Evolutionary conservation across 495 filamentous ascomycete species (phyloP).

Genomic region (Aspergillus funiculosus): DNA sequence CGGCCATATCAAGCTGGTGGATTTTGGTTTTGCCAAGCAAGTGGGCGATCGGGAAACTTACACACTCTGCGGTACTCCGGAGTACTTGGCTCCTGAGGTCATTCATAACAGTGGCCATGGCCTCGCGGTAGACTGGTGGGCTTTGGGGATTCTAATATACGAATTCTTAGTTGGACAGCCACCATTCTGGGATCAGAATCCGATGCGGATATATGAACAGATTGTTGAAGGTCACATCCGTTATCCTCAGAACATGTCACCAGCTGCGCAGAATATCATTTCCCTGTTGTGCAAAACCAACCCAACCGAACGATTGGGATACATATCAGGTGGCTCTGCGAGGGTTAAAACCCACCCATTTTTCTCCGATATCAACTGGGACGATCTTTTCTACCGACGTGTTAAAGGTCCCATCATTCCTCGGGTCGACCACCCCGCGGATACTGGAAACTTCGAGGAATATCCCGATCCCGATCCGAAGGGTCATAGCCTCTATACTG

Average conservation of each 20-base stretch:
- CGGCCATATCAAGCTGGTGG: constrained; percentile 94
- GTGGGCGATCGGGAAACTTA: constrained; percentile 68
- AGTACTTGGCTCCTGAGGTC: constrained; percentile 94
- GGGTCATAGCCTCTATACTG: constrained; percentile 57
- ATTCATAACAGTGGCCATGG: constrained; percentile 94
- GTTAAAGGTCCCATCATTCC: constrained; percentile 82
- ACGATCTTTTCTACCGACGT: constrained; percentile 65
- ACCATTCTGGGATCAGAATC: constrained; percentile 94
- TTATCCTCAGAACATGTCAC: constrained; percentile 51
- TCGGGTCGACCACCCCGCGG: constrained; percentile 69
- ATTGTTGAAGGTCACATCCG: constrained; percentile 41
- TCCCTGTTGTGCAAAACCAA: constrained; percentile 82
- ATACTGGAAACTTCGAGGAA: constrained; percentile 85
- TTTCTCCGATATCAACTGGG: constrained; percentile 79
- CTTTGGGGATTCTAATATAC: constrained; percentile 89
- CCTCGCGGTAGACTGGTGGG: constrained; percentile 99
- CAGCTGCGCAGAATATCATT: constrained; percentile 78
- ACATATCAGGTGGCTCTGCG: constrained; percentile 76
- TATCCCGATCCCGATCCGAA: constrained; percentile 63
- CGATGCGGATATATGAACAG: constrained; percentile 90
- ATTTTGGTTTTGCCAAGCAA: constrained; percentile 94
- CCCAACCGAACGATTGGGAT: constrained; percentile 77
- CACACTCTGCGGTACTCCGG: constrained; percentile 92
- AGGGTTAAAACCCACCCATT: constrained; percentile 85
- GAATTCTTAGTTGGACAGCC: constrained; percentile 95